Base-by-base conservation (phyloP, 495 filamentous ascomycete genomes). In the Hypomontagnella submonticulosa region DNA sequence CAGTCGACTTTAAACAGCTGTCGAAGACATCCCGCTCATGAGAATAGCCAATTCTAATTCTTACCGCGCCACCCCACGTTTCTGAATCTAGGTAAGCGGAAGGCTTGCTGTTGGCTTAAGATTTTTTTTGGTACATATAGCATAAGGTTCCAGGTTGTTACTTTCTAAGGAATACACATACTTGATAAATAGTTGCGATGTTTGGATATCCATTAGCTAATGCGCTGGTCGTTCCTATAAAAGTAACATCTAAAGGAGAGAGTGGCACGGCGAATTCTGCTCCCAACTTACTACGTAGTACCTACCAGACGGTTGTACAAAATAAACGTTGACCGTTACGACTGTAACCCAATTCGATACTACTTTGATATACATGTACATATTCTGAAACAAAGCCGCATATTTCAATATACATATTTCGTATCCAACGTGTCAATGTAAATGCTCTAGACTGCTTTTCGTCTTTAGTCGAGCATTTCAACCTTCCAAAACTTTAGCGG, bases 361-460 rank as follows among this genome's bases (percentile, higher is more conserved):
- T 38, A 54, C 44, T 41, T 30, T 27, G 23, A 27, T 27, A 27
- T 32, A 57, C 56, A 57, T 56, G n/a, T n/a, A 57, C 66, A 69
- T 61, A 69, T 52, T 57, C 61, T 61, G 66, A 69, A 69, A 69
- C 66, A 23, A 40, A 36, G 15, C 32, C 36, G 66, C 51, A 61
- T 61, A 60, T 43, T 58, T 20, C 48, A 32, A 57, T 46, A 38
- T 54, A 54, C 12, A 51, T 49, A 49, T 63, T 54, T 12, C 13
- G 44, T 55, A 58, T 60, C 33, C 15, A 44, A 56, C 32, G 20
- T 57, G 61, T 47, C 20, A 51, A 48, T 57, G 36, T 46, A 54
- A 19, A 37, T 12, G 49, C 46, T 55, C 32, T 49, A 40, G 23
- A 11, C 19, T 33, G 19, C 13, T 46, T 20, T 30, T 27, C 20